Evolutionary conservation across 257 asterid genomes (phyloP).

Genomic region (Voacanga thouarsii): DNA sequence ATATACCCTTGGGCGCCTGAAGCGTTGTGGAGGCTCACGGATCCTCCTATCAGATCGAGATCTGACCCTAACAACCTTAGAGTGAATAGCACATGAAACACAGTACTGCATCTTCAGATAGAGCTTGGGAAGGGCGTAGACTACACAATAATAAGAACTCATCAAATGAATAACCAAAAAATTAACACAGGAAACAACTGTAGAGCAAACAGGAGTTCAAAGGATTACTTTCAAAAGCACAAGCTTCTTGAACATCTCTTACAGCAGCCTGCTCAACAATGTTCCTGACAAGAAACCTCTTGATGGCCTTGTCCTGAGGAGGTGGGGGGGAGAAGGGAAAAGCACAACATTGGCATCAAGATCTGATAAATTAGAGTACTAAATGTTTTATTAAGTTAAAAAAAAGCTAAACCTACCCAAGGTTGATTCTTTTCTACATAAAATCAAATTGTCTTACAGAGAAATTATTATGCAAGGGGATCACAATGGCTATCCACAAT

Average conservation of each 20-base stretch:
- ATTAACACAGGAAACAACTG: too few species aligned
- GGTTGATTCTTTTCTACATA: background rate
- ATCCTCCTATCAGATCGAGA: constrained; percentile 73
- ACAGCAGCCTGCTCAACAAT: too few species aligned
- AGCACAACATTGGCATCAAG: background rate
- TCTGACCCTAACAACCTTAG: constrained; percentile 92
- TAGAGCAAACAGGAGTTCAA: too few species aligned
- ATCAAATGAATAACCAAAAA: too few species aligned
- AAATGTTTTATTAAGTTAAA: background rate
- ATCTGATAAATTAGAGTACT: background rate
- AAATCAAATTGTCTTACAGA: background rate
- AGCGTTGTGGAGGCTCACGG: constrained; percentile 93
- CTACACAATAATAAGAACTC: too few species aligned
- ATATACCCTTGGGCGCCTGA: constrained; percentile 89
- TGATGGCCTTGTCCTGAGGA: too few species aligned
- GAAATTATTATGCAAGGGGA: background rate
- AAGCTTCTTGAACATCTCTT: too few species aligned
- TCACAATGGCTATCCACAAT: background rate
- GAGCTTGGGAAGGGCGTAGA: too few species aligned
- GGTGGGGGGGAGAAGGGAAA: constrained; percentile 28
- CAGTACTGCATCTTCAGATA: constrained; percentile 96
- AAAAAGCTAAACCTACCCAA: background rate
- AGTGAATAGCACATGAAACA: constrained; percentile 82
- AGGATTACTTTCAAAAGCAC: too few species aligned
- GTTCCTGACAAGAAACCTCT: too few species aligned